These are phyloP conservation scores for Metschnikowia vanudenii DNA, from an alignment of 805 yeast genomes.

Conservation along the genomic window DNA sequence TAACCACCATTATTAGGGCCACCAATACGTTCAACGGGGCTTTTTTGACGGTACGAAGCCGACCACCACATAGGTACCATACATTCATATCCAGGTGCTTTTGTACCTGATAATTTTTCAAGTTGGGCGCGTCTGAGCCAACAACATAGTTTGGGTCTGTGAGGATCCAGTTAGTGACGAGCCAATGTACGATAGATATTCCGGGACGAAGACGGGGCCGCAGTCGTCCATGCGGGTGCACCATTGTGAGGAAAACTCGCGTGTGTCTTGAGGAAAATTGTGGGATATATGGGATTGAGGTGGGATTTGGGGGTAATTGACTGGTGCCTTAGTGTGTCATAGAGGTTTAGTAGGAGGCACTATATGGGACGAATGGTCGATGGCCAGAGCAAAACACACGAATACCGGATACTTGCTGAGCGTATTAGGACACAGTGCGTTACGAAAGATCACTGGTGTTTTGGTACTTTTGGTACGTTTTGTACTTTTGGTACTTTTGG, in stretches of 20 bases:
- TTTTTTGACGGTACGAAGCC: constrained; percentile 46
- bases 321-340: too few species aligned
- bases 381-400: too few species aligned
- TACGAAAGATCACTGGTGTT: too few species aligned
- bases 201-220: constrained; percentile 2
- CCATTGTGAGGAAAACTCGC: background rate
- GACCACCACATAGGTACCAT: constrained; percentile 64
- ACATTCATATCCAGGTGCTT: constrained; percentile 30
- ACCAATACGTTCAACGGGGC: constrained; percentile 42
- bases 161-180: constrained; percentile 25
- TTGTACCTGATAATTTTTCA: constrained; percentile 46
- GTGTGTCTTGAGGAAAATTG: too few species aligned
- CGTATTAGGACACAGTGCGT: too few species aligned
- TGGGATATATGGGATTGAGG: too few species aligned
- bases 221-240: background rate
- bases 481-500: too few species aligned
- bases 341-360: too few species aligned
- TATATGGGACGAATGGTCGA: too few species aligned
- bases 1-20: constrained; percentile 33
- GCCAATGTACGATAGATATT: constrained; percentile 6
- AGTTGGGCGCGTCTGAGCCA: constrained; percentile 1
- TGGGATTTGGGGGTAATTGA: too few species aligned
- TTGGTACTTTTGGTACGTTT: too few species aligned
- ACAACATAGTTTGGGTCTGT: constrained; percentile 23
- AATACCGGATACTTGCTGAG: too few species aligned